phyloP scores from a whole-genome alignment of 1,284 basidiomycete genomes.

The Ceratobasidium sp. region DNA sequence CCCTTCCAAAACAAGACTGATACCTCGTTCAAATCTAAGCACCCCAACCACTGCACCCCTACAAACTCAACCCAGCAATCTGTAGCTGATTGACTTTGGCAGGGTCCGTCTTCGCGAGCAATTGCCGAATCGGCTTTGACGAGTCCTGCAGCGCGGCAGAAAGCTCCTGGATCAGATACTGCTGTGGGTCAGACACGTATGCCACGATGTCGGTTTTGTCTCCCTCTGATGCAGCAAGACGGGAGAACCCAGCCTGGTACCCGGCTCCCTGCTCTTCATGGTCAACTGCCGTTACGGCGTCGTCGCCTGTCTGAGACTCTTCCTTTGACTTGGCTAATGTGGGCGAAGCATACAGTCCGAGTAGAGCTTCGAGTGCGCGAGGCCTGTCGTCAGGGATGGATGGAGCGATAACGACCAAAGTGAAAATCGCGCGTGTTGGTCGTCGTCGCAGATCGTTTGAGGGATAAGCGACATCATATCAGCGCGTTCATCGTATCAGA shows the following conservation, averaged over 20 bases:
- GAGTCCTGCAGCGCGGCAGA: constrained; percentile 3
- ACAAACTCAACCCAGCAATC: constrained; percentile 6
- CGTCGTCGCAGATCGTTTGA: too few species aligned
- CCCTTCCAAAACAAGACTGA: background rate
- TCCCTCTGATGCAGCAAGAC: constrained; percentile 79
- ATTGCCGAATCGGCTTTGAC: constrained; percentile 19
- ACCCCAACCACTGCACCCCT: too few species aligned
- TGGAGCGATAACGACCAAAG: too few species aligned
- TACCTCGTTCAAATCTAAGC: background rate
- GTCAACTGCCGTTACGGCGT: constrained; percentile 81
- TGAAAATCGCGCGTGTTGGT: constrained; percentile 12
- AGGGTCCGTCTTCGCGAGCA: constrained; percentile 1
- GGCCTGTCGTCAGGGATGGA: constrained; percentile 21
- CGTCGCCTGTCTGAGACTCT: constrained; percentile 52
- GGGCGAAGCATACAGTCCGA: constrained; percentile 20
- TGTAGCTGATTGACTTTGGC: constrained; percentile 7
- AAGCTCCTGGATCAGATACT: constrained; percentile 21
- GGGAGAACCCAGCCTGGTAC: constrained; percentile 94
- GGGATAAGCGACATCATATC: too few species aligned
- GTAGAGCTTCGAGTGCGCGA: constrained; percentile 14
- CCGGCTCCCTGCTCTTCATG: constrained; percentile 88
- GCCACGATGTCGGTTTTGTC: constrained; percentile 56
- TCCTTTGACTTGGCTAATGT: constrained; percentile 29
- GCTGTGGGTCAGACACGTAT: constrained; percentile 48
- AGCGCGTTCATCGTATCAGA: background rate